These are phyloP conservation scores for Paracorniculantispora psalliotae DNA, from an alignment of 2,329 filamentous ascomycete species.

Conservation along the genomic window DNA sequence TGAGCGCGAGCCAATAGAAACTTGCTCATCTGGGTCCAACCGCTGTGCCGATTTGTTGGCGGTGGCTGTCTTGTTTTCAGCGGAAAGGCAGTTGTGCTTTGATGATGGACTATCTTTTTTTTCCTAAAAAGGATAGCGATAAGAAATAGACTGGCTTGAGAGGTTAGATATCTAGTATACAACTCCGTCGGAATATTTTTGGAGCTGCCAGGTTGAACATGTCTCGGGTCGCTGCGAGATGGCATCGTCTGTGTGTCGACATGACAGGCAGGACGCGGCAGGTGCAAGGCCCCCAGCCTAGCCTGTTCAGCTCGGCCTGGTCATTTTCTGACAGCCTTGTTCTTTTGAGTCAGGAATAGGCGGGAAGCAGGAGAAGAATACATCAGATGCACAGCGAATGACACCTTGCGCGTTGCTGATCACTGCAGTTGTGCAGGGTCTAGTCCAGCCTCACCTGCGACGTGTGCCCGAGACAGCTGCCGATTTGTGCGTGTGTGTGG, in stretches of 20 bases:
- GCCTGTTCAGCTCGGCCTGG: neutral
- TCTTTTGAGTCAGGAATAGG: neutral
- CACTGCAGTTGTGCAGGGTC: too few relatives aligned
- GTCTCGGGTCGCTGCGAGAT: neutral
- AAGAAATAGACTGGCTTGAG: neutral
- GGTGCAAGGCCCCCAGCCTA: neutral
- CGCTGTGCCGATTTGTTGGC: neutral
- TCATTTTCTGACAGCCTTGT: neutral
- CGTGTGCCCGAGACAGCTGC: neutral
- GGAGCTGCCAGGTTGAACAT: neutral
- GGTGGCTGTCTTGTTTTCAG: neutral
- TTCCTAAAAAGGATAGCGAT: neutral
- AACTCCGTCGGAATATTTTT: neutral
- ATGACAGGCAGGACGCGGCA: neutral
- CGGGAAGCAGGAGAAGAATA: neutral
- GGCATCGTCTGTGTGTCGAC: neutral
- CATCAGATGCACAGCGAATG: constrained; percentile 1
- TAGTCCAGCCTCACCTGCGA: neutral
- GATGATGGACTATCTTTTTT: neutral
- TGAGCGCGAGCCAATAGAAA: constrained; percentile 33
- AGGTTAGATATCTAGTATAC: too few relatives aligned
- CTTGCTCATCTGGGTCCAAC: constrained; percentile 31
- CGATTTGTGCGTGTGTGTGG: too few relatives aligned
- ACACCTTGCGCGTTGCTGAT: neutral
- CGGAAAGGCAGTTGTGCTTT: neutral